Evolutionary conservation across 1,284 basidiomycete species (phyloP), one percentile per base, ranked within the genome.

Genomic region (Psilocybe mexicana): DNA sequence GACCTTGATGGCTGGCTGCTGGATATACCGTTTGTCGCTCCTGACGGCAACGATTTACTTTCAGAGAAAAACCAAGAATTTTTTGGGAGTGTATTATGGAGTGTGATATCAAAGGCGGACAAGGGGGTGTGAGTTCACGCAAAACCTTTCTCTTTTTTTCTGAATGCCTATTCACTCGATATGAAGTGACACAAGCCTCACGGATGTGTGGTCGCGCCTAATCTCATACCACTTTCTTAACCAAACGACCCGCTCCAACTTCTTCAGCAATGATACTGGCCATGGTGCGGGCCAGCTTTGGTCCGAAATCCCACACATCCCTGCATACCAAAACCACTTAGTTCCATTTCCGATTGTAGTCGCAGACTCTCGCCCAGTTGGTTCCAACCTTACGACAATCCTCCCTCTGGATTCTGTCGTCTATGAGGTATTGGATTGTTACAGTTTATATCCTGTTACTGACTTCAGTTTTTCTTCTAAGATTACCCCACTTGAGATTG

Each of bases 191-290:
- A 86, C 83, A 28, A 86, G 84, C 60, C 59, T 86, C 36, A 83
- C 83, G 0, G 86, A 88, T 64, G 72, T 83, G 2, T 87, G 84
- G 85, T 73, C 82, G 0, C 80, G 86, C 3, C 81, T 84, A 74
- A 77, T 87, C 43, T 81, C 84, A 0, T 88, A 85, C 62, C 86
- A 88, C 67, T 88, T 88, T 64, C 70, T 88, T 53, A 87, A 86
- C 63, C 79, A 83, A 61, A 88, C 86, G 0, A 73, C 74, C 12
- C 72, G 77, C n/a, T 48, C 58, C 3, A 86, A 87, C 62, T 83
- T 87, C 63, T 86, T 85, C 69, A 82, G 79, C 0, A 86, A 86
- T 54, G 69, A 79, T 36, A 75, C 79, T 6, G 77, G 77, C 2
- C 86, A 88, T 60, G 86, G 86, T 25, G 84, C 85, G 23, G 86